Conservation (phyloP, 2,329 filamentous ascomycete genomes). For the Sarocladium oryzae region DNA sequence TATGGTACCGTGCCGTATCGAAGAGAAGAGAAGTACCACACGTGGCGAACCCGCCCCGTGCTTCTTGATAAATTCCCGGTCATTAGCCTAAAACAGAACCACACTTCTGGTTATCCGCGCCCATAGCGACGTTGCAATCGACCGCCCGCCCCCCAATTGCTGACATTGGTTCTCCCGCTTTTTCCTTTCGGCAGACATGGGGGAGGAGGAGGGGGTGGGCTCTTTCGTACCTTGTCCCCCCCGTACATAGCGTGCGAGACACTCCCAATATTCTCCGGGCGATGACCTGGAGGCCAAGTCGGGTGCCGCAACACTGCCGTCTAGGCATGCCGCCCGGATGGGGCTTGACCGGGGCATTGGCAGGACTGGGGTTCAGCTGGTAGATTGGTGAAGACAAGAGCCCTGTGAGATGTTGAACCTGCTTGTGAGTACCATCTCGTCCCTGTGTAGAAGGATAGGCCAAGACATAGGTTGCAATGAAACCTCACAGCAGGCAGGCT, state of each 20-base stretch:
- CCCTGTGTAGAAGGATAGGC: too few species aligned
- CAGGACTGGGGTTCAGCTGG: too few species aligned
- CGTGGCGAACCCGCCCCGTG: too few species aligned
- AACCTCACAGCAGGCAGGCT: too few species aligned
- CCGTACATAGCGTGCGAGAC: too few species aligned
- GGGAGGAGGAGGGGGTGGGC: background rate
- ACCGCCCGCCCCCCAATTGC: background rate
- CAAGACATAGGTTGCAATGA: too few species aligned
- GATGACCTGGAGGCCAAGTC: slow-evolving; percentile 1
- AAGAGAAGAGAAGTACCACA: too few species aligned
- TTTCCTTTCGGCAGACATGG: background rate
- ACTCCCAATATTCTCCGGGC: background rate
- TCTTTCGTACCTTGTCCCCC: background rate
- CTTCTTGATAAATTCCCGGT: slow-evolving; percentile 2
- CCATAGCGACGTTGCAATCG: slow-evolving; percentile 2
- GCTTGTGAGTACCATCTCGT: too few species aligned
- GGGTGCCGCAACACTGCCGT: background rate
- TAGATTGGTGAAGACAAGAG: too few species aligned
- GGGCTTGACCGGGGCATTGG: background rate
- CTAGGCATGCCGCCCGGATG: slow-evolving; percentile 1
- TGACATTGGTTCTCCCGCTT: background rate
- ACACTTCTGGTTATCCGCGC: background rate
- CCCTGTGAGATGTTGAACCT: too few species aligned
- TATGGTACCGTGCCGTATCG: too few species aligned
- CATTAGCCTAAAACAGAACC: slow-evolving; percentile 7